These are phyloP conservation scores for Francoa sonchifolia DNA, from an alignment of 441 rosid species.

Conservation along the genomic window DNA sequence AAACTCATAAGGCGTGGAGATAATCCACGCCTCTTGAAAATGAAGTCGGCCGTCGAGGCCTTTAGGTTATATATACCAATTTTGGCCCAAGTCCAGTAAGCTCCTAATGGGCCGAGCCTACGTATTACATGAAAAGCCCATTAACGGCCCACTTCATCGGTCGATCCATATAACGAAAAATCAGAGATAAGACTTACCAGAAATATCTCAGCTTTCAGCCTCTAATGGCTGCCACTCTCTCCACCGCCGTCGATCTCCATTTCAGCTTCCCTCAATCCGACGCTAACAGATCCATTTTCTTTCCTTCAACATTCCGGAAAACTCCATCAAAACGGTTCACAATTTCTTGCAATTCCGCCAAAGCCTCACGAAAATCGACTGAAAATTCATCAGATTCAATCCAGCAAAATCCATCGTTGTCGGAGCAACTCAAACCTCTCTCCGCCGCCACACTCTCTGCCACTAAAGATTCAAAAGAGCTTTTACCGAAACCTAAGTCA, in stretches of 20 bases:
- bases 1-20: too few species aligned
- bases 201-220: too few species aligned
- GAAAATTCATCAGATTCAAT: constrained; percentile 20
- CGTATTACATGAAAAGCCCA: too few species aligned
- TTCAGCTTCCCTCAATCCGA: constrained; percentile 25
- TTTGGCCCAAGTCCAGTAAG: too few species aligned
- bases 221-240: constrained; percentile 55
- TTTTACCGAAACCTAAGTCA: constrained; percentile 67
- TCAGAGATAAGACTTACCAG: too few species aligned
- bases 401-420: constrained; percentile 45
- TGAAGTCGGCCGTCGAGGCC: too few species aligned
- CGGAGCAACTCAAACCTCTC: constrained; percentile 78
- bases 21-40: too few species aligned
- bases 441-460: constrained; percentile 49
- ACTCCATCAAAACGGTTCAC: constrained; percentile 23
- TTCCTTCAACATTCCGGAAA: constrained; percentile 18
- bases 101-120: too few species aligned
- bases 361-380: constrained; percentile 23
- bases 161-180: too few species aligned
- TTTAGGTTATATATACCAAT: too few species aligned
- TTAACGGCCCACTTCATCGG: too few species aligned
- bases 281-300: constrained; percentile 24
- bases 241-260: constrained; percentile 51
- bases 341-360: constrained; percentile 35
- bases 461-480: constrained; percentile 21